Base-by-base conservation (phyloP, 2,329 filamentous ascomycete genomes). In the Penicillium paneum region DNA sequence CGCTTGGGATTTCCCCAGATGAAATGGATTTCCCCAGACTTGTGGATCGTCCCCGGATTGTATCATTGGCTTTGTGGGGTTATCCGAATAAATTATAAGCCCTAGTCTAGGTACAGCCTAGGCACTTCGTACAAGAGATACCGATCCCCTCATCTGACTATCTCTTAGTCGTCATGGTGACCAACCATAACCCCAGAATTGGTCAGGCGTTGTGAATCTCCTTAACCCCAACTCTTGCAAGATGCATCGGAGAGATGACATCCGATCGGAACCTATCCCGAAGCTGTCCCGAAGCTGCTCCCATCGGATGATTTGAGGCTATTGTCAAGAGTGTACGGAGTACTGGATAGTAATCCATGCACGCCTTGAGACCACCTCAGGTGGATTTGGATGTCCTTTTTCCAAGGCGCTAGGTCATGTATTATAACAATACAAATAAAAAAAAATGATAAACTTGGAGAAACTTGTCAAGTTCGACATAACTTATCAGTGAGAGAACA, bases 21-120 rank as follows among this genome's bases (percentile, higher is more conserved):
- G 15, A 31, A 8, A n/a, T 12, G 24, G 43, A 31, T 45, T 55
- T 52, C 55, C 52, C 55, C 52, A 50, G 55, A 57, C 43, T 55
- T 41, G 36, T 8, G 32, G 51, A 54, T 56, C 35, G 8, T 38
- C 40, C 54, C 39, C 38, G 17, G 36, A 21, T 29, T 48, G 21
- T 38, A 19, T 19, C 17, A 38, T 19, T 28, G 34, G 48, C 32
- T 40, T 31, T 31, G 28, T 40, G 50, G 36, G 42, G 42, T 40
- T 41, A 13, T 41, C 19, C 3, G 15, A 4, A 35, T 35, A n/a
- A 17, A 17, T 35, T 10, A 17, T 8, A 11, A 17, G 8, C 8
- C 13, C 12, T 32, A 32, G 31, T 12, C 13, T 28, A 28, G 26
- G 26, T 28, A 28, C 21, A 39, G 36, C 38, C 21, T n/a, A 5